Evolutionary conservation across 208 protist species (phyloP).

Genomic region (Leishmania amazonensis): DNA sequence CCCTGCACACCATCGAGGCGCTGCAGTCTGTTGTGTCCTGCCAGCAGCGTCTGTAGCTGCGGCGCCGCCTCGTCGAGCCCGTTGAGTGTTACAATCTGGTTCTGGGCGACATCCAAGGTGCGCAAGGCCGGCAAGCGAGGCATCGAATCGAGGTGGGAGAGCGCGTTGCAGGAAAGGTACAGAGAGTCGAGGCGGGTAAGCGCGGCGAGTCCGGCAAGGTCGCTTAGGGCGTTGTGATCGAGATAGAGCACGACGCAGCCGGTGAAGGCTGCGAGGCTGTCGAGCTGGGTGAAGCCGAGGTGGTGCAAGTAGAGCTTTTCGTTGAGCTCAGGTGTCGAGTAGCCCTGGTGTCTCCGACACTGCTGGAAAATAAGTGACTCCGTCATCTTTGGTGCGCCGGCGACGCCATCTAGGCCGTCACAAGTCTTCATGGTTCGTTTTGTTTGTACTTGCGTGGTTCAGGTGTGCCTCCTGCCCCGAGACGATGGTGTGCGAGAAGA

Average conservation of each 20-base stretch:
- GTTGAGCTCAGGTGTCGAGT: slow-evolving; percentile 92
- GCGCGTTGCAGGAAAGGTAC: slow-evolving; percentile 88
- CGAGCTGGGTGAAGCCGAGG: slow-evolving; percentile 74
- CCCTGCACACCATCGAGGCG: slow-evolving; percentile 13
- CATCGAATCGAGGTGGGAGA: slow-evolving; percentile 65
- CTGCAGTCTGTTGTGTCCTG: slow-evolving; percentile 51
- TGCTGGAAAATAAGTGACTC: slow-evolving; percentile 52
- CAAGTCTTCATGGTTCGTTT: not conserved
- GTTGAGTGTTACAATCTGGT: slow-evolving; percentile 51
- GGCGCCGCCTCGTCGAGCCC: slow-evolving; percentile 45
- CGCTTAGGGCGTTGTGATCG: slow-evolving; percentile 87
- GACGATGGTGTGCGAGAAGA: not conserved
- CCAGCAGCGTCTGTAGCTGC: slow-evolving; percentile 60
- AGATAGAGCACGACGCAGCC: slow-evolving; percentile 90
- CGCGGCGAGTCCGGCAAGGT: slow-evolving; percentile 71
- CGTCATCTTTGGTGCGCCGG: slow-evolving; percentile 42
- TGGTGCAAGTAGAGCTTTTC: slow-evolving; percentile 94
- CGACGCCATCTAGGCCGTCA: not conserved
- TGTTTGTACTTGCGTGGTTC: not conserved
- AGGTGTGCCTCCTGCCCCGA: no score
- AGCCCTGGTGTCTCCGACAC: slow-evolving; percentile 76
- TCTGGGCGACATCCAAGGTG: slow-evolving; percentile 89
- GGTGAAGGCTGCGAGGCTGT: slow-evolving; percentile 72
- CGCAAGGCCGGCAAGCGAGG: slow-evolving; percentile 62
- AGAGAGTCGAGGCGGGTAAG: slow-evolving; percentile 70